Base-by-base conservation (phyloP, 1,284 basidiomycete genomes). In the Flammula alnicola region DNA sequence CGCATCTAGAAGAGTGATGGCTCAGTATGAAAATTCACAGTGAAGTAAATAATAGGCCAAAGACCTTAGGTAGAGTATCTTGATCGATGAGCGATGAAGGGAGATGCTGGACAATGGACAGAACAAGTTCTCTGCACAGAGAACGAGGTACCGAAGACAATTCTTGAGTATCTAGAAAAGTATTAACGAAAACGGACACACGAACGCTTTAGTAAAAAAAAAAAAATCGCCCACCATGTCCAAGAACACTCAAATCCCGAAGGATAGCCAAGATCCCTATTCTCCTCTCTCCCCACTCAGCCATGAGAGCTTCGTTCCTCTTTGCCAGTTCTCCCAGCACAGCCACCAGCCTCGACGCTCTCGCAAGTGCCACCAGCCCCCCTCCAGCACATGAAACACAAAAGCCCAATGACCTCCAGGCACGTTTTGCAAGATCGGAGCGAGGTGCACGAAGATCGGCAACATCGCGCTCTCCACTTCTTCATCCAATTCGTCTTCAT, bases 321-420 rank as follows among this genome's bases (percentile, higher is more conserved):
- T 72, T 63, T 0, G 81, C 78, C 8, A 95, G 71, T 45, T 93
- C 89, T 47, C 88, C 80, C 17, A 98, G 76, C 19, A 78, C 71
- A 31, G 82, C 73, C 19, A 97, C 72, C 10, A 98, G 71, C 20
- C 73, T 72, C 48, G 98, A 68, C 0, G 91, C 88, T 42, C 87
- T 77, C 46, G 83, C 80, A 3, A 97, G 72, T 0, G 80, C 72
- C 0, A 85, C 79, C 27, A 92, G 75, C 0, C 82, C 82, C 81
- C 89, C 66, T 97, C 93, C 16, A 97, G 68, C 5, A 98, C 70
- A 65, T 98, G 95, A 63, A 94, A 95, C 12, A 97, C 85, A 38
- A 95, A 81, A 44, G 94, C 91, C 92, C 96, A 96, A 66, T 98
- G 97, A 0, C 79, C 77, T 0, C 97, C 97, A 4, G 83, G 75